Evolutionary conservation across 1,284 basidiomycete species (phyloP).

Genomic region (Cutaneotrichosporon arboriforme): DNA sequence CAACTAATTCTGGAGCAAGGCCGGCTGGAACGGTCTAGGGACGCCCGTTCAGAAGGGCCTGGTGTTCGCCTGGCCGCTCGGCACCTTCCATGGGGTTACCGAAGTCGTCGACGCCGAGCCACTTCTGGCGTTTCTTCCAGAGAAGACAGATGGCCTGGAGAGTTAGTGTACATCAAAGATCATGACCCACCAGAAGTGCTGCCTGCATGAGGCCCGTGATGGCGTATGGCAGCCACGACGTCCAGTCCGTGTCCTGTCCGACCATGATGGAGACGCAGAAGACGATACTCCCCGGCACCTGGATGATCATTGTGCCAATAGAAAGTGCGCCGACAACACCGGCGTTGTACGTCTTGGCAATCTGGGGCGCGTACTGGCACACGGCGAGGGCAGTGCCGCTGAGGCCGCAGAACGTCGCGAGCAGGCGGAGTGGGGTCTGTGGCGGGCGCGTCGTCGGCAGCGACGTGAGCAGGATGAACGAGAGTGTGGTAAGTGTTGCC

Average conservation of each 20-base stretch:
- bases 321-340: constrained; percentile 86
- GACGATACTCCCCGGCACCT: constrained; percentile 81
- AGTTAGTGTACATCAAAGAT: not conserved
- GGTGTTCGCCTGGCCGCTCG: not conserved
- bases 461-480: constrained; percentile 45
- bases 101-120: constrained; percentile 85
- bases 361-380: constrained; percentile 82
- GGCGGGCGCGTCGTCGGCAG: constrained; percentile 47
- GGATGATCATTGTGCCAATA: constrained; percentile 87
- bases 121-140: constrained; percentile 71
- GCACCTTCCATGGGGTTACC: constrained; percentile 55
- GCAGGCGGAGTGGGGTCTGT: constrained; percentile 54
- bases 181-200: constrained; percentile 56
- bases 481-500: constrained; percentile 30
- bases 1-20: too few relatives aligned
- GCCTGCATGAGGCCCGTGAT: constrained; percentile 84
- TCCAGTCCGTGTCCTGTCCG: constrained; percentile 78
- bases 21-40: too few relatives aligned
- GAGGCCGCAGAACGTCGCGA: constrained; percentile 86
- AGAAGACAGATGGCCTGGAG: constrained; percentile 61
- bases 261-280: constrained; percentile 82
- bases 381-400: constrained; percentile 70
- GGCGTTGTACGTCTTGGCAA: constrained; percentile 68
- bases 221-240: constrained; percentile 77
- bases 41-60: not conserved